Percentiles rank a stretch among this genome's conserved stretches.
These are phyloP conservation scores for Pholiota molesta DNA, from an alignment of 768 basidiomycete genomes.

Conservation along the genomic window DNA sequence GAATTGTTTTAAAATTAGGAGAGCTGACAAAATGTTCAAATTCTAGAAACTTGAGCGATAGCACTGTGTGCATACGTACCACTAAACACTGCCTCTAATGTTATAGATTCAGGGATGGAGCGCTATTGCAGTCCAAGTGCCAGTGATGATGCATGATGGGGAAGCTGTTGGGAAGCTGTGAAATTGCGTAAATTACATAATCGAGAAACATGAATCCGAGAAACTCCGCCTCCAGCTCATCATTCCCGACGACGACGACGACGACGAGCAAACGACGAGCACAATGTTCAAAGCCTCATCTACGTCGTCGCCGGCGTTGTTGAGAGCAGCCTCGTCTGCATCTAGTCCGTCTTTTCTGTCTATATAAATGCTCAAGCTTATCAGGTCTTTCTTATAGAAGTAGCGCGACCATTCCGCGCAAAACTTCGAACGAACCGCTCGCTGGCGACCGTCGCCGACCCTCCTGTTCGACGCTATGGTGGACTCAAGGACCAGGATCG, in stretches of 20 bases:
- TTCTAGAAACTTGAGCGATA: too few species aligned
- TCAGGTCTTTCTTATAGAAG: constrained; percentile 19
- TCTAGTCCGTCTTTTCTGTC: constrained; percentile 27
- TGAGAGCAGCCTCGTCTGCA: constrained; percentile 31
- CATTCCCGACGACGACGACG: constrained; percentile 32
- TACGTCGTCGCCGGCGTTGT: constrained; percentile 38
- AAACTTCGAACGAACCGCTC: constrained; percentile 41
- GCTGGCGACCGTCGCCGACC: constrained; percentile 77
- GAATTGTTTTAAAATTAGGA: too few species aligned
- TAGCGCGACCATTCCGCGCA: constrained; percentile 34
- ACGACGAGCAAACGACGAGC: too few species aligned
- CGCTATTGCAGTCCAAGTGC: too few species aligned
- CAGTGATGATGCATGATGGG: too few species aligned
- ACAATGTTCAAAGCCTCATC: constrained; percentile 38
- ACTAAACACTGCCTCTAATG: too few species aligned
- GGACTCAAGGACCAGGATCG: constrained; percentile 94
- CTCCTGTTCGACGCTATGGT: constrained; percentile 91
- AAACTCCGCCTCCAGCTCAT: constrained; percentile 34
- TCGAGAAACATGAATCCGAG: constrained; percentile 23
- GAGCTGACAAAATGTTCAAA: too few species aligned
- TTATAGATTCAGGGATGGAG: too few species aligned
- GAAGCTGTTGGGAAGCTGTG: too few species aligned
- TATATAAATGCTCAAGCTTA: background rate
- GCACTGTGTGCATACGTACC: too few species aligned
- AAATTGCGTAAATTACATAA: constrained; percentile 24